Conservation (phyloP, 1,284 basidiomycete genomes). For the Malassezia equina region DNA sequence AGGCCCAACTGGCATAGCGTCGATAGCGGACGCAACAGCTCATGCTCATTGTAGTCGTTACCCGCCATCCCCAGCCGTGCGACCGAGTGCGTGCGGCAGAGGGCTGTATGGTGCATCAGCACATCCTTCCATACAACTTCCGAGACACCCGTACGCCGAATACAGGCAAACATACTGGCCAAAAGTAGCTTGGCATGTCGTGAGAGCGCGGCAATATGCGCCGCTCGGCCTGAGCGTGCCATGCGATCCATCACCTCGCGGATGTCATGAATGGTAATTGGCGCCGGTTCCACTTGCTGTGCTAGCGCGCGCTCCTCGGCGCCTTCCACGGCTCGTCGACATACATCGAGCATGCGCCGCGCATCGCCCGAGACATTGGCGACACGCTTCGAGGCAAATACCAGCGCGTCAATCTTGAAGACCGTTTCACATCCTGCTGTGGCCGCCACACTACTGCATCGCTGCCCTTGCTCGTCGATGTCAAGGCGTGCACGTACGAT, state of each 20-base stretch:
- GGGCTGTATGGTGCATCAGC: constrained; percentile 23
- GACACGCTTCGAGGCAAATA: constrained; percentile 80
- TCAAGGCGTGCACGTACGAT: constrained; percentile 73
- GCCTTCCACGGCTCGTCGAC: constrained; percentile 52
- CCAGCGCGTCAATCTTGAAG: constrained; percentile 63
- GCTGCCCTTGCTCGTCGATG: constrained; percentile 19
- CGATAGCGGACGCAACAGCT: constrained; percentile 24
- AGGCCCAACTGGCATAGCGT: constrained; percentile 30
- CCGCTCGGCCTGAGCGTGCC: constrained; percentile 74
- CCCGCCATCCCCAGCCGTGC: not conserved
- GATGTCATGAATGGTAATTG: constrained; percentile 66
- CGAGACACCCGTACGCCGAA: constrained; percentile 71
- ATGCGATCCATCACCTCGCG: constrained; percentile 72
- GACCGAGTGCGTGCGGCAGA: constrained; percentile 25
- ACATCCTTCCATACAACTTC: constrained; percentile 77
- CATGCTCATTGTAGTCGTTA: constrained; percentile 4
- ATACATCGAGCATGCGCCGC: constrained; percentile 81
- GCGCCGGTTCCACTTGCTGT: constrained; percentile 50
- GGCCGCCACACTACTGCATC: constrained; percentile 10
- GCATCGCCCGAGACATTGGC: constrained; percentile 91
- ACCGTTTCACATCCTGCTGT: constrained; percentile 56
- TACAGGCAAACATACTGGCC: constrained; percentile 71
- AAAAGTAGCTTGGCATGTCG: constrained; percentile 41
- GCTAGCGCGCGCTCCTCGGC: constrained; percentile 36
- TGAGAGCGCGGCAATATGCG: constrained; percentile 32